These are phyloP conservation scores for Tympanopsis confertula DNA, from an alignment of 2,329 filamentous ascomycete genomes.

Conservation along the genomic window DNA sequence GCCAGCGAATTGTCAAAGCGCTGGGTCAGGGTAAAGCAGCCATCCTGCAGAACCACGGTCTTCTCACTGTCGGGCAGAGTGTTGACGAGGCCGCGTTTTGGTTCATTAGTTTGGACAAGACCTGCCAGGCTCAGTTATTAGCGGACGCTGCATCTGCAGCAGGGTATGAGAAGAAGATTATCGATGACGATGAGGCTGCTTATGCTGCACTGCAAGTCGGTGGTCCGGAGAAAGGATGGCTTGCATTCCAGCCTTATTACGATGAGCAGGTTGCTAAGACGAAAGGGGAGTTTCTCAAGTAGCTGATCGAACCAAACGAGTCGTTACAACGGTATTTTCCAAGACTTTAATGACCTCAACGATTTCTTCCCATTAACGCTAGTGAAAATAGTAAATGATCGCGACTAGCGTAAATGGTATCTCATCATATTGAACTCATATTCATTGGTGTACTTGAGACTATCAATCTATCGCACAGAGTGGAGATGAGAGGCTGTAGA, in stretches of 20 bases:
- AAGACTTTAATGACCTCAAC: too few species aligned
- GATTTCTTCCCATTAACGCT: too few species aligned
- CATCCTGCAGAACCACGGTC: conserved; percentile 38
- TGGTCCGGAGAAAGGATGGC: not conserved
- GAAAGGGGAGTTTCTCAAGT: not conserved
- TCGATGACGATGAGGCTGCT: not conserved
- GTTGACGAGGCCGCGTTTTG: conserved; percentile 39
- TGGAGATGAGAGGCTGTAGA: too few species aligned
- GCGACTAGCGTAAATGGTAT: too few species aligned
- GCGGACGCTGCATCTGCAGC: conserved; percentile 33
- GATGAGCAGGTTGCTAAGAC: not conserved
- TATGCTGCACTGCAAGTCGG: not conserved
- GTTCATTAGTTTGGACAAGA: conserved; percentile 40
- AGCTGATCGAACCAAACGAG: too few species aligned
- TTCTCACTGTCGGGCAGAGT: conserved; percentile 33
- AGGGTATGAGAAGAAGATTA: not conserved
- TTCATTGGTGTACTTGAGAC: too few species aligned
- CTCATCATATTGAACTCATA: too few species aligned
- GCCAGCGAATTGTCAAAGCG: not conserved
- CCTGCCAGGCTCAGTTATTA: conserved; percentile 37
- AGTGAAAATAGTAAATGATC: too few species aligned
- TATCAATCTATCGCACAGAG: too few species aligned
- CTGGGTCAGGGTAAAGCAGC: conserved; percentile 2
- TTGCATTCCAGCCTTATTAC: not conserved
- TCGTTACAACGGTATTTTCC: too few species aligned